These are phyloP conservation scores for Penicillium canariense DNA, from an alignment of 495 filamentous ascomycete species.

Conservation along the genomic window DNA sequence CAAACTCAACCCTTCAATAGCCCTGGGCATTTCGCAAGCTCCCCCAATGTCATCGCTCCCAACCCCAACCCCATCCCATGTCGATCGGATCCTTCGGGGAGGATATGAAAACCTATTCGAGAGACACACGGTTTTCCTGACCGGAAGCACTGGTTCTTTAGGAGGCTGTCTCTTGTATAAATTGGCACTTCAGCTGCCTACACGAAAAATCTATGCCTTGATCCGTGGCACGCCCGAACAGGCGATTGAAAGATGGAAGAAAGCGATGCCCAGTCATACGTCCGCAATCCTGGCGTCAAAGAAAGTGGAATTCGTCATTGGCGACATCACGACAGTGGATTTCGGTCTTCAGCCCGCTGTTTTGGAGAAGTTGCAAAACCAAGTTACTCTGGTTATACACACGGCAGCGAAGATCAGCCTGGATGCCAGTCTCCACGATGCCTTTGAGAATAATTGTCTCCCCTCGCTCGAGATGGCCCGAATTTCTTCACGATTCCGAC, in stretches of 20 bases:
- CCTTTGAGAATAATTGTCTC: conserved; percentile 38
- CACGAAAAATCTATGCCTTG: conserved; percentile 33
- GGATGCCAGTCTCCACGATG: conserved; percentile 29
- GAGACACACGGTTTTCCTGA: conserved; percentile 35
- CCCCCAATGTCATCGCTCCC: conserved; percentile 18
- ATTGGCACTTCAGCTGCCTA: conserved; percentile 35
- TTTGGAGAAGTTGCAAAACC: conserved; percentile 20
- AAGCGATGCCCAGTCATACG: conserved; percentile 33
- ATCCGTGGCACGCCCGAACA: conserved; percentile 25
- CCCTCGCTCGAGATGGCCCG: conserved; percentile 35
- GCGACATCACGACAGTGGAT: conserved; percentile 30
- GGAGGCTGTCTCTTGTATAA: conserved; percentile 42
- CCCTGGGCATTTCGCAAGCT: neutral
- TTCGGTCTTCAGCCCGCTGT: conserved; percentile 26
- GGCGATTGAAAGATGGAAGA: conserved; percentile 34
- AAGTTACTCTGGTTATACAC: conserved; percentile 40
- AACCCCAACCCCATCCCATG: conserved; percentile 9
- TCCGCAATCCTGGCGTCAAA: conserved; percentile 27
- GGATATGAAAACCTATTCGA: conserved; percentile 33
- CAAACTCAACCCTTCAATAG: no score
- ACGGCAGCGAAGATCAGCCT: conserved; percentile 38
- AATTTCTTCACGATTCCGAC: conserved; percentile 29
- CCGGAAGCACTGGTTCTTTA: conserved; percentile 37
- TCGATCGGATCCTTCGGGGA: conserved; percentile 23
- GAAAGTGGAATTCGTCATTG: conserved; percentile 34